A percentile compares a stretch with the other conserved stretches of the same genome.
Conservation (phyloP, 176 grass and related monocot species). For the Oryza punctata region DNA sequence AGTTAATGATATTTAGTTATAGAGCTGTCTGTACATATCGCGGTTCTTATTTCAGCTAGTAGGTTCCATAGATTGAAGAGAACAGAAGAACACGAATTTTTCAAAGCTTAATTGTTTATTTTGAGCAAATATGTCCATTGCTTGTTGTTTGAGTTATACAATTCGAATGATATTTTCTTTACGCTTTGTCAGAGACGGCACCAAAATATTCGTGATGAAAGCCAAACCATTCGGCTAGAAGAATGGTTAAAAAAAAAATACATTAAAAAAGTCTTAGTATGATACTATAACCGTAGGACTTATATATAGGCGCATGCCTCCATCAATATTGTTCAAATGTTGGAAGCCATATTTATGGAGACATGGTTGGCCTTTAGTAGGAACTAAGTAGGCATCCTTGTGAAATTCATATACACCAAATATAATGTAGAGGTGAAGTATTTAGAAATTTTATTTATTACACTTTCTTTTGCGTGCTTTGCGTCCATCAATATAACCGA, state of each 20-base stretch:
- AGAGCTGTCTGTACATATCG: slow-evolving; percentile 58
- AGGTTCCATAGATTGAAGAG: slow-evolving; percentile 25
- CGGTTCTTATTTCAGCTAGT: slow-evolving; percentile 23
- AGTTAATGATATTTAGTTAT: slow-evolving; percentile 44
- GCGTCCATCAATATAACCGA: no score
- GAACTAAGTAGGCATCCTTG: no score
- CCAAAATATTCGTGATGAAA: neutral
- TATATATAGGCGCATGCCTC: neutral
- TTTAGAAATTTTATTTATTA: no score
- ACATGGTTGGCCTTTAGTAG: no score
- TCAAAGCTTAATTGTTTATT: slow-evolving; percentile 20
- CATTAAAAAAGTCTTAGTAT: neutral
- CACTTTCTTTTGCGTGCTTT: no score
- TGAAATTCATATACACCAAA: no score
- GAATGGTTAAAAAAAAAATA: neutral
- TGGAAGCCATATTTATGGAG: no score
- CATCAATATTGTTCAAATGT: no score
- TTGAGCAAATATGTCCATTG: slow-evolving; percentile 37
- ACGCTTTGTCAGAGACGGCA: neutral
- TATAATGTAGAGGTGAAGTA: no score
- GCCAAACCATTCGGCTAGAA: neutral
- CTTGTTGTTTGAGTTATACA: slow-evolving; percentile 26
- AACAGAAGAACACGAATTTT: slow-evolving; percentile 22
- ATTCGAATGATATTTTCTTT: neutral
- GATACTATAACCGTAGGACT: neutral